Base-by-base conservation (phyloP, 345 rosid genomes). In the Syzygium jambos region DNA sequence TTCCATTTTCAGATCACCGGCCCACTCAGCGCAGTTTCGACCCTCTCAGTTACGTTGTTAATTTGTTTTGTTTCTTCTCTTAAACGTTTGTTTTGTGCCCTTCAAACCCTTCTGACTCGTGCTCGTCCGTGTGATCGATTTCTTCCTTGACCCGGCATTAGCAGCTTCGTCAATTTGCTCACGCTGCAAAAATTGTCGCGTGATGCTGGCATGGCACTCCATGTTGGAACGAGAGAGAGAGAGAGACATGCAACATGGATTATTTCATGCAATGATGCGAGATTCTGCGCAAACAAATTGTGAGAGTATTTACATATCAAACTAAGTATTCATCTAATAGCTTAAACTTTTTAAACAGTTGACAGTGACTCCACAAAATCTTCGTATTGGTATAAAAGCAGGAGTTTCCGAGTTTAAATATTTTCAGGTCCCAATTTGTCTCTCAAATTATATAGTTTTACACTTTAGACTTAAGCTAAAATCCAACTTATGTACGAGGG, bases 341-440 rank as follows among this genome's bases (percentile, higher is more conserved):
- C 29, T n/a, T 61, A 61, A 61, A 3, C 8, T 27, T 61, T 27
- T 12, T 27, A 61, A 61, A 61, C 1, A 61, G 34, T 23, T 56
- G 11, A 2, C 11, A 56, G 0, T 56, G 2, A 56, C 13, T 22
- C 2, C 19, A 56, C 13, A 23, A 23, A 56, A 56, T 56, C 9
- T 56, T 27, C 61, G 22, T n/a, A 23, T 9, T 9, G 12, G 1
- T 56, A 23, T 2, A 12, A 56, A 1, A 56, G 61, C 0, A 56
- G 0, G 4, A 56, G 13, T 22, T 0, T n/a, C 0, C 0, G 13
- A 23, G 13, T 56, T 56, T 3, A 2, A 23, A 56, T 23, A 5
- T 56, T 9, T 56, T 4, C 4, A 56, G 13, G 2, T 2, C 9
- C 4, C 13, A 22, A 56, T 56, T 56, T 56, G 13, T 13, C 13